These are phyloP conservation scores for Aspergillus incahuasiensis DNA, from an alignment of 495 filamentous ascomycete genomes.

Conservation along the genomic window DNA sequence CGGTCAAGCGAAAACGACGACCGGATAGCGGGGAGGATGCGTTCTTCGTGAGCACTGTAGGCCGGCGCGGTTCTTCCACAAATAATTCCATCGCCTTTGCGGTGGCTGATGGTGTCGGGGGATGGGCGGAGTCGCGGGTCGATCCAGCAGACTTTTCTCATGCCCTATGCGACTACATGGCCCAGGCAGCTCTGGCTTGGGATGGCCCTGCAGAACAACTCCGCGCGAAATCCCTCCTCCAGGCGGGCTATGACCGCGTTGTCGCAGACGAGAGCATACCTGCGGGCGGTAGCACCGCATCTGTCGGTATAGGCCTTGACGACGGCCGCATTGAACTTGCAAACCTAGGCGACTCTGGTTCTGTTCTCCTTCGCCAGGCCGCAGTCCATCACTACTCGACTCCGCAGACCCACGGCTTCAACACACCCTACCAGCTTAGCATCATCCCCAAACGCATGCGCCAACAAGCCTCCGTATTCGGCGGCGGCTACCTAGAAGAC, in stretches of 20 bases:
- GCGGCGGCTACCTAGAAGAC: conserved; percentile 74
- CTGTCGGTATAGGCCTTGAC: conserved; percentile 65
- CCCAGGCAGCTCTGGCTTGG: conserved; percentile 58
- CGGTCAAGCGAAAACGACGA: conserved; percentile 37
- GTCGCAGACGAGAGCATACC: conserved; percentile 64
- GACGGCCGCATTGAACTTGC: conserved; percentile 78
- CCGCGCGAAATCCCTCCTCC: conserved; percentile 67
- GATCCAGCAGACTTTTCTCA: conserved; percentile 96
- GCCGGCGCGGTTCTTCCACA: conserved; percentile 40
- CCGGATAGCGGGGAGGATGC: conserved; percentile 89
- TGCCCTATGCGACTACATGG: conserved; percentile 90
- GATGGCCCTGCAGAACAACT: conserved; percentile 38
- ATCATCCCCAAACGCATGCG: conserved; percentile 78
- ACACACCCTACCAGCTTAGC: conserved; percentile 92
- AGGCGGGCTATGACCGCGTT: conserved; percentile 76
- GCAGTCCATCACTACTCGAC: conserved; percentile 76
- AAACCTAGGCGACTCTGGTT: conserved; percentile 98
- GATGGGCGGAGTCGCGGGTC: conserved; percentile 85
- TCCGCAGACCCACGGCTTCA: conserved; percentile 94
- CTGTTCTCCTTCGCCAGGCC: conserved; percentile 75
- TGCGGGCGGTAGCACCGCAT: conserved; percentile 88
- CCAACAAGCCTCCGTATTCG: conserved; percentile 70
- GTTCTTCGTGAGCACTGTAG: conserved; percentile 81
- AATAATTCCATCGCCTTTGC: conserved; percentile 60
- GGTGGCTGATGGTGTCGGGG: conserved; percentile 91